Conservation (phyloP, 345 rosid genomes). For the Dipteronia sinensis region DNA sequence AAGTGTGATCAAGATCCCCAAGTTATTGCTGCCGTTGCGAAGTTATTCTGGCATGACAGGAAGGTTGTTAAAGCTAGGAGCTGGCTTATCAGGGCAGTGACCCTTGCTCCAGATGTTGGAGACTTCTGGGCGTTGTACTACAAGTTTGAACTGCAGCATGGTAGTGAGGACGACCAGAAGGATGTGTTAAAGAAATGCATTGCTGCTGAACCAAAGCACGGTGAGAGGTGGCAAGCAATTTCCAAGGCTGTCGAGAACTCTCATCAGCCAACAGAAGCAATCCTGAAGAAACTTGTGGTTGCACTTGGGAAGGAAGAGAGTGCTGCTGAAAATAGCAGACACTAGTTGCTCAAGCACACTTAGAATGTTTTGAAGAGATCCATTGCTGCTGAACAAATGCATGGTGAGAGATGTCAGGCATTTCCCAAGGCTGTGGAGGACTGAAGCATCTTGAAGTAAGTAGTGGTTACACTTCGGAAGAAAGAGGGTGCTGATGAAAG, state of each 20-base stretch:
- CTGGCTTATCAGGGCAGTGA: constrained; percentile 84
- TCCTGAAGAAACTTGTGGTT: constrained; percentile 72
- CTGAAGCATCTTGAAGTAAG: constrained; percentile 78
- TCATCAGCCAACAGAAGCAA: constrained; percentile 80
- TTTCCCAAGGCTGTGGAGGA: constrained; percentile 87
- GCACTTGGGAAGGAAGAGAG: constrained; percentile 79
- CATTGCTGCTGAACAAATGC: constrained; percentile 73
- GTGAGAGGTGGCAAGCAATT: constrained; percentile 87
- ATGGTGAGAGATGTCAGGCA: constrained; percentile 88
- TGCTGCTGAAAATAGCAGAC: constrained; percentile 56
- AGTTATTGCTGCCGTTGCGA: constrained; percentile 81
- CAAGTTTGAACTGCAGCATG: constrained; percentile 91
- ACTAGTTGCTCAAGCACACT: constrained; percentile 45
- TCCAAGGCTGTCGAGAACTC: constrained; percentile 90
- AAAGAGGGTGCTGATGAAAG: constrained; percentile 42
- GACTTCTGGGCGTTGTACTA: constrained; percentile 91
- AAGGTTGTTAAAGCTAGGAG: constrained; percentile 88
- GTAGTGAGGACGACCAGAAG: constrained; percentile 72
- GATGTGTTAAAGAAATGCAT: constrained; percentile 74
- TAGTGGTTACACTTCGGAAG: constrained; percentile 63
- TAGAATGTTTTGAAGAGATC: constrained; percentile 72
- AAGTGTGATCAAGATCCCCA: constrained; percentile 85
- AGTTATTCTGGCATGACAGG: constrained; percentile 88
- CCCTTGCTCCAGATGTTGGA: constrained; percentile 76
- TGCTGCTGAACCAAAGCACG: constrained; percentile 83